Conservation (phyloP, 2,329 filamentous ascomycete species). For the Sarocladium brachiariae region DNA sequence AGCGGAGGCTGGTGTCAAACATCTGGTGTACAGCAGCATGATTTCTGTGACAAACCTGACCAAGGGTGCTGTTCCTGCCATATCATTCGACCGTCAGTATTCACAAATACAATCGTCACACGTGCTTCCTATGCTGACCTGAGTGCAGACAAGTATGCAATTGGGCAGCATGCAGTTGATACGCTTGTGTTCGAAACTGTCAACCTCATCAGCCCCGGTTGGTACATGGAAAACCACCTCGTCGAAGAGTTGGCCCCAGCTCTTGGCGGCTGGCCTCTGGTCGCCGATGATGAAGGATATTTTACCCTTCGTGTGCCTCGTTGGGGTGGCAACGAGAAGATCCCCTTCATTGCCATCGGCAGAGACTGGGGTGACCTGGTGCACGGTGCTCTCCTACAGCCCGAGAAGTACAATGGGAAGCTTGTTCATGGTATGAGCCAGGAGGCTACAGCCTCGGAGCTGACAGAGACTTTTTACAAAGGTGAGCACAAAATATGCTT, state of each 20-base stretch:
- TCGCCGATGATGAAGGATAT: constrained; percentile 26
- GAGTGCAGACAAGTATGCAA: constrained; percentile 27
- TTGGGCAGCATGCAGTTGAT: constrained; percentile 29
- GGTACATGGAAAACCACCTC: constrained; percentile 37
- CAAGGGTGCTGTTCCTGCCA: constrained; percentile 23
- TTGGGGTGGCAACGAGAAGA: constrained; percentile 29
- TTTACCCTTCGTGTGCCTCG: constrained; percentile 28
- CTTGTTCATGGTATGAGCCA: constrained; percentile 32
- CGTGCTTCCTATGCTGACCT: background rate
- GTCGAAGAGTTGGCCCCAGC: constrained; percentile 24
- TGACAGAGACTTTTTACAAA: constrained; percentile 26
- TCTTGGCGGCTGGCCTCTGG: constrained; percentile 34
- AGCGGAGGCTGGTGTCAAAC: background rate
- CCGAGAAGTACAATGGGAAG: constrained; percentile 27
- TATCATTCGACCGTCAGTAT: constrained; percentile 26
- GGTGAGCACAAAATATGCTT: constrained; percentile 14
- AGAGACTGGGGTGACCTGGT: constrained; percentile 39
- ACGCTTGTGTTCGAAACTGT: constrained; percentile 27
- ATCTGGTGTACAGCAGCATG: constrained; percentile 13
- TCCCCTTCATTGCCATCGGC: constrained; percentile 31
- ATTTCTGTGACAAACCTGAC: constrained; percentile 25
- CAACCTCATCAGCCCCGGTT: constrained; percentile 29
- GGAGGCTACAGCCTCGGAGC: constrained; percentile 21
- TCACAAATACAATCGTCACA: background rate
- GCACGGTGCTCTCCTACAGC: constrained; percentile 35